Base-by-base conservation (phyloP, 2,329 filamentous ascomycete species). In the Aspergillus sp. region DNA sequence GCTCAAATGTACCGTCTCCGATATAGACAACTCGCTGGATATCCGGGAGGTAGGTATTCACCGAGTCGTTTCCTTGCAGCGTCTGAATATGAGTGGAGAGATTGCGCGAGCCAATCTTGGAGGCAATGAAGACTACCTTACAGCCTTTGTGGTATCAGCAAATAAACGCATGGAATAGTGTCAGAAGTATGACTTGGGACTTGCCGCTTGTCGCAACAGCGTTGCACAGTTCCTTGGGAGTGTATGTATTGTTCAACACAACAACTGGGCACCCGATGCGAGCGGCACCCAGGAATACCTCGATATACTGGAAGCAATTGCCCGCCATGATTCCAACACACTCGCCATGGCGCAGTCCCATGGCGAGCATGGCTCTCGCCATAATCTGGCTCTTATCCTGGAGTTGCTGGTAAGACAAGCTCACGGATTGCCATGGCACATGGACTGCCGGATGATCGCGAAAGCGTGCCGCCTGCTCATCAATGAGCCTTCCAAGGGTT, bases 271-370 rank as follows among this genome's bases (percentile, higher is more conserved):
- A 67, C 3, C 68, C 68, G 29, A 71, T 66, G 4, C 66, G 52
- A 0, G 65, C 67, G 16, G 64, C 69, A 17, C 64, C 73, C 7
- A 74, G 44, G 72, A 89, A 88, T 5, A 88, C 79, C n/a, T 86
- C 78, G 16, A 87, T 60, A 56, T 73, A 80, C 58, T 79, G 71
- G 48, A 76, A 74, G 54, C 77, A 76, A 51, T 81, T 79, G 1
- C 78, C 73, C 62, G 86, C 86, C 82, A 89, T 88, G 58, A 90
- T 86, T 19, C 82, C 87, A 16, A 90, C 78, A 21, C 86, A 78
- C 63, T 89, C 87, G 40, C 86, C 86, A 19, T 81, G 78, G n/a
- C 78, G 74, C 46, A 89, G 80, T 2, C 86, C 86, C 69, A 84
- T 79, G 14, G 81, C 78, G 25, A 88, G 71, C 54, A 91, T 69